Percentiles rank a stretch among this genome's conserved stretches.
These are phyloP conservation scores for Rhododendron ovatum DNA, from an alignment of 148 eudicot species.

Conservation along the genomic window DNA sequence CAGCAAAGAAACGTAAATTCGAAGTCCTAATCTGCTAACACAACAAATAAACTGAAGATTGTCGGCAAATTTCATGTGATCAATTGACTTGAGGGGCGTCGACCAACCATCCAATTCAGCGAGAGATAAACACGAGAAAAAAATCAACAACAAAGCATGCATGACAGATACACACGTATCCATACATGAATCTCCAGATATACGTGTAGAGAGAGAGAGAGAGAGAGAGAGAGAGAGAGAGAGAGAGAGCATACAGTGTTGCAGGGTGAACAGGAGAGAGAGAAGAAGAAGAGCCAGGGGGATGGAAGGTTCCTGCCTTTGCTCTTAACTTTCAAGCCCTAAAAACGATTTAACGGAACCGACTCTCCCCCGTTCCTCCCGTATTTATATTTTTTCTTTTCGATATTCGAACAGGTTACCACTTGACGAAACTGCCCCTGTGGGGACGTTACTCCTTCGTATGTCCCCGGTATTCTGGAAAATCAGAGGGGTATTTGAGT, in stretches of 20 bases:
- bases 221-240: neutral
- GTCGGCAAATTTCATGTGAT: conserved; percentile 7
- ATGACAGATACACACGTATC: neutral
- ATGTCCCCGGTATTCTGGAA: neutral
- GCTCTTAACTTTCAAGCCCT: neutral
- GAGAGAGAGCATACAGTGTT: neutral
- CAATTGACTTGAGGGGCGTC: neutral
- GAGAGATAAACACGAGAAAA: neutral
- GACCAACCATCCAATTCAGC: neutral
- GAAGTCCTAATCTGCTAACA: neutral
- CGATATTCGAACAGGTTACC: neutral
- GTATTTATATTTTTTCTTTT: neutral
- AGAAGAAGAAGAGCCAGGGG: neutral
- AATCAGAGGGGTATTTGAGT: neutral
- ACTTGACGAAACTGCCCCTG: neutral
- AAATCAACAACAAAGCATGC: neutral
- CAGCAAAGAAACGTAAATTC: neutral
- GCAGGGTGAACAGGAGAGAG: neutral
- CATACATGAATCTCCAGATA: neutral
- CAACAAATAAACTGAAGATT: neutral
- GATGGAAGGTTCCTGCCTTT: neutral
- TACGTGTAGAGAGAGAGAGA: neutral
- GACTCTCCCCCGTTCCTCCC: neutral
- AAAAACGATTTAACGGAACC: neutral
- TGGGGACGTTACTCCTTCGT: too few relatives aligned